Base-by-base conservation (phyloP, 228 moss, liverwort and hornwort species). In the Sphagnum fallax region DNA sequence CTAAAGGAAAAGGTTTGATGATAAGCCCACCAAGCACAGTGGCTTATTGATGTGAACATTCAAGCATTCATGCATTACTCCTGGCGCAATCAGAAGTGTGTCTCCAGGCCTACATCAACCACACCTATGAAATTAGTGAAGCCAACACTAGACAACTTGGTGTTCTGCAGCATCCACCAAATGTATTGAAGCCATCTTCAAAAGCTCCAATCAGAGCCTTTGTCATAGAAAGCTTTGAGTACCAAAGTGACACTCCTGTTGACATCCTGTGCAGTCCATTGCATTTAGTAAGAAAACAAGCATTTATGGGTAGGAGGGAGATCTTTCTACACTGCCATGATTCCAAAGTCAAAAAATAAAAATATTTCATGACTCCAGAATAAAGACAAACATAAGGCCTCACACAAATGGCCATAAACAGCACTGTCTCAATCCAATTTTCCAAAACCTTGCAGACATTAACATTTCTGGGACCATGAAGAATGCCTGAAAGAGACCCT, bases 21-120 rank as follows among this genome's bases (percentile, higher is more conserved):
- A 32, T 32, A 55, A 3, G 60, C 80, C 66, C 76, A 87, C 87
- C 72, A 87, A 78, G 69, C 83, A 78, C 49, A 87, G 77, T 53
- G 87, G 83, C 76, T 87, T 87, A 73, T 74, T 72, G 55, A 87
- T 78, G 61, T 73, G 71, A n/a, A 87, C 78, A 66, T 87, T 87
- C 10, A 70, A 74, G 73, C 78, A 74, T 60, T 75, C 69, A 66
- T 87, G 80, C 64, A 70, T 77, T 62, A 71, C 75, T 73, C 87
- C 87, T 53, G 87, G 69, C 48, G 78, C 67, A 68, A 87, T 74
- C 18, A 87, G 78, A 15, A 87, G 65, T 50, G 87, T 87, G 63
- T 87, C 87, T 76, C 87, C 87, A 10, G 83, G 83, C 67, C 87
- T 87, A 83, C 77, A 75, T 73, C 75, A 67, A 64, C 66, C 68